Conservation (phyloP, 805 yeast species). For the Wickerhamiella siamensis region DNA sequence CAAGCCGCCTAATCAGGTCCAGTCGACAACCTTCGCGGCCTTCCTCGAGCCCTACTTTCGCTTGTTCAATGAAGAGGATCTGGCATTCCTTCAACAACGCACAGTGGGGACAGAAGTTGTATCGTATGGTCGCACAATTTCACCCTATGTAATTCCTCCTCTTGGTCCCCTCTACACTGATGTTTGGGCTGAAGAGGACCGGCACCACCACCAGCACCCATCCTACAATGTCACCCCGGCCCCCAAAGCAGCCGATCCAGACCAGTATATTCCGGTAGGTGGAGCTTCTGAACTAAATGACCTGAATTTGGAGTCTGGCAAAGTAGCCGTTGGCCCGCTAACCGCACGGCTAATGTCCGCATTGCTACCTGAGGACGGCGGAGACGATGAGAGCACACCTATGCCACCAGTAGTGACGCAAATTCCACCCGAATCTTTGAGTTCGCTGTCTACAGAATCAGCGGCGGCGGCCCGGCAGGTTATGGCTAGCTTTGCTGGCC, state of each 20-base stretch:
- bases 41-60: conserved; percentile 78
- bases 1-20: conserved; percentile 83
- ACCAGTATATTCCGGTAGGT: conserved; percentile 11
- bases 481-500: conserved; percentile 54
- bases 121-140: conserved; percentile 20
- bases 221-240: conserved; percentile 22
- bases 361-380: conserved; percentile 31
- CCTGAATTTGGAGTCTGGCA: conserved; percentile 44
- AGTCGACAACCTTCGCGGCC: conserved; percentile 72
- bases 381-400: conserved; percentile 27
- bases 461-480: conserved; percentile 21
- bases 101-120: conserved; percentile 29
- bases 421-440: background rate
- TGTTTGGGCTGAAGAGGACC: conserved; percentile 79
- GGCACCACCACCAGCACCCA: conserved; percentile 32
- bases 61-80: conserved; percentile 64
- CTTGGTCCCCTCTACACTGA: conserved; percentile 73
- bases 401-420: conserved; percentile 4
- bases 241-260: conserved; percentile 9
- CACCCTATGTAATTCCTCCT: conserved; percentile 72
- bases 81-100: conserved; percentile 53
- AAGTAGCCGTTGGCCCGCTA: conserved; percentile 79
- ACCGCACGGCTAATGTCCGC: conserved; percentile 77
- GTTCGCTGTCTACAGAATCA: conserved; percentile 5
- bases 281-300: conserved; percentile 10